Base-by-base conservation (phyloP, 805 yeast genomes). In the Pichia kluyveri region DNA sequence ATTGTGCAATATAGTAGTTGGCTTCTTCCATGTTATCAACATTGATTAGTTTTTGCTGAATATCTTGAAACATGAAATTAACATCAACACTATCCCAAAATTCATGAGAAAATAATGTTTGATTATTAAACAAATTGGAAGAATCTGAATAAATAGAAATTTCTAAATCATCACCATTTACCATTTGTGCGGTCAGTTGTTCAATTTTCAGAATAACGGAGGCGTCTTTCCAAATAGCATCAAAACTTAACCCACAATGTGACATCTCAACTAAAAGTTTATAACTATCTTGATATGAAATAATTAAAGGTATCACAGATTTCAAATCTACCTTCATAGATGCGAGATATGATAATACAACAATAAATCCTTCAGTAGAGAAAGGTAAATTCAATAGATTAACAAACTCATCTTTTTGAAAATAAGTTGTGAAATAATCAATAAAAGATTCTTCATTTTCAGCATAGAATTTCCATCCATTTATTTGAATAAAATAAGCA, bases 401-500 rank as follows among this genome's bases (percentile, higher is more conserved):
- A 7, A 50, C 8, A 11, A 58, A 31, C 14, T 53, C 56, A 2
- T 52, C 47, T 7, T 43, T 54, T 1, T 53, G 47, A 45, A 43
- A 60, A 27, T 55, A 42, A 8, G 52, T 48, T 37, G 50, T 49
- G 27, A 63, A 48, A 48, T 63, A 72, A 47, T 72, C 75, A 9
- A 65, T 51, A 27, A 75, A 68, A 40, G 62, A 54, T 38, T 73
- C 77, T 18, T 65, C 54, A 41, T 71, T 69, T 10, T 66, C 66
- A 8, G 51, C 57, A 23, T 62, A 58, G 6, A 69, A 49, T 1
- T 57, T 51, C 34, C 63, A 66, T 0, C 76, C 71, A 38, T 60
- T 63, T 28, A 59, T 51, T 36, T 57, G 60, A 5, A 69, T 54
- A 56, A 76, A 74, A 32, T 62, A 63, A 18, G 66, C 66, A 19